phyloP scores from a whole-genome alignment of 1,284 basidiomycete genomes.

The Ganoderma multipileum region DNA sequence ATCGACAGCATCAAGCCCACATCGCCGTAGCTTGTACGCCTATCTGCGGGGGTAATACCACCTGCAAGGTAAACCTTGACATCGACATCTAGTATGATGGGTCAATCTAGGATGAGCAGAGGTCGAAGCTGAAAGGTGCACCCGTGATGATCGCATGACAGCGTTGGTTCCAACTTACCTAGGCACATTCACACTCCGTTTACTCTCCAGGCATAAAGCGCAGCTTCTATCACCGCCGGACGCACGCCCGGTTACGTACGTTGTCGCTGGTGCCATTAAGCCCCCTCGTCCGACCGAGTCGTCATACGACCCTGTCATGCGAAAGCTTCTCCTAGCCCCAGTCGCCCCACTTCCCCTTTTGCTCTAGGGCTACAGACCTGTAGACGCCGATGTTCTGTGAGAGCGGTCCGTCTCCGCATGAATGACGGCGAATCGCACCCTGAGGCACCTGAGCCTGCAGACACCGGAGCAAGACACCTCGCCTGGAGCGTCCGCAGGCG shows the following conservation, averaged over 20 bases:
- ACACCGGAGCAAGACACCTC: slow-evolving; percentile 1
- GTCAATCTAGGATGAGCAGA: background rate
- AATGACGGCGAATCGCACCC: background rate
- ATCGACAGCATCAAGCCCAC: background rate
- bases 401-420: background rate
- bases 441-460: slow-evolving; percentile 6
- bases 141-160: background rate
- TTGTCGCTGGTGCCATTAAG: background rate
- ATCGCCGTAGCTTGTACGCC: background rate
- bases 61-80: background rate
- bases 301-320: slow-evolving; percentile 6
- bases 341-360: slow-evolving; percentile 1
- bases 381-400: background rate
- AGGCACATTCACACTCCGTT: slow-evolving; percentile 1
- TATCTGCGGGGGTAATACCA: background rate
- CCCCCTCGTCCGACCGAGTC: slow-evolving; percentile 1
- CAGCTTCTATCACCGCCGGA: slow-evolving; percentile 1
- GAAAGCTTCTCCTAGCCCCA: background rate
- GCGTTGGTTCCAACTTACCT: slow-evolving; percentile 2
- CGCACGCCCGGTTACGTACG: background rate
- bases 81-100: background rate
- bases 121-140: background rate
- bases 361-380: background rate
- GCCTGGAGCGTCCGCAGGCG: background rate
- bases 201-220: background rate